These are phyloP conservation scores for Nothophoma quercina DNA, from an alignment of 2,329 filamentous ascomycete species.

Conservation along the genomic window DNA sequence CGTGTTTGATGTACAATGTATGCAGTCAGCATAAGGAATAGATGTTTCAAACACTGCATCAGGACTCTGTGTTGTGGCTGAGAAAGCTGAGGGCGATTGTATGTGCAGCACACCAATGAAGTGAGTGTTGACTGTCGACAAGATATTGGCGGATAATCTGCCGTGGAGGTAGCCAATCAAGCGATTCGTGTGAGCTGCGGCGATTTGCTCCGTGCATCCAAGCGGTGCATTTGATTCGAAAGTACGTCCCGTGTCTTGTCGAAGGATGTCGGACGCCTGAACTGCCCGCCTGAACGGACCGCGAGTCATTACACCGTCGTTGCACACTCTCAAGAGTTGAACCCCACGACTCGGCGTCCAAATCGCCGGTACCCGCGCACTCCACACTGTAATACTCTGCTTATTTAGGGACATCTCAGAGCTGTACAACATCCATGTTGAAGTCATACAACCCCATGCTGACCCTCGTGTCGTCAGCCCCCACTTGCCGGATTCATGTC, in stretches of 20 bases:
- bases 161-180: neutral
- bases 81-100: no score
- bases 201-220: neutral
- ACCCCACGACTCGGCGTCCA: slow-evolving; percentile 1
- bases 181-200: neutral
- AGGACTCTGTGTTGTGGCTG: no score
- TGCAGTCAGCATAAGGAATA: slow-evolving; percentile 24
- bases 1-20: slow-evolving; percentile 18
- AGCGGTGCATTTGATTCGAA: neutral
- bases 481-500: slow-evolving; percentile 15
- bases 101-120: neutral
- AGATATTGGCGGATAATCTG: neutral
- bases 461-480: slow-evolving; percentile 14
- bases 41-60: no score
- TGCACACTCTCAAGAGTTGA: neutral
- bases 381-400: neutral
- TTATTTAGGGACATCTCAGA: neutral
- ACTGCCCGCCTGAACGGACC: no score
- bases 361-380: neutral
- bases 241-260: slow-evolving; percentile 6
- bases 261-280: no score
- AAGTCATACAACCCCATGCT: neutral
- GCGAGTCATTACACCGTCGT: slow-evolving; percentile 6
- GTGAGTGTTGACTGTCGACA: no score
- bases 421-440: neutral